A percentile compares a stretch with the other conserved stretches of the same genome.
Conservation (phyloP, 2,329 filamentous ascomycete genomes). For the Cladosporium austrohemisphaericum region DNA sequence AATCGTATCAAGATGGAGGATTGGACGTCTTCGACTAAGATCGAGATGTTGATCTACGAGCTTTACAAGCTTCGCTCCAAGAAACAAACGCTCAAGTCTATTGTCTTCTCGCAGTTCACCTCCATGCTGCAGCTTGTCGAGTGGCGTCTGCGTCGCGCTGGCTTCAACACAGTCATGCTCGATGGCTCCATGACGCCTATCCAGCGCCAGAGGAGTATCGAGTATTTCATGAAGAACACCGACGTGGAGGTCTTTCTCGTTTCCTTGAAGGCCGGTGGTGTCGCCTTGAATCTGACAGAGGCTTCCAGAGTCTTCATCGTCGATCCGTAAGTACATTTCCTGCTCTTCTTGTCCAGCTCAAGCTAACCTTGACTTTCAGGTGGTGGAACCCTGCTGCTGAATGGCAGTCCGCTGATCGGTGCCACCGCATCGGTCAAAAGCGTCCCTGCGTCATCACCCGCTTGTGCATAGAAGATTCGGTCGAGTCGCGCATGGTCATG, state of each 20-base stretch:
- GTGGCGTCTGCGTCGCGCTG: conserved; percentile 93
- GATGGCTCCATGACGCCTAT: conserved; percentile 96
- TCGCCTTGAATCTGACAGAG: conserved; percentile 91
- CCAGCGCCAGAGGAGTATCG: conserved; percentile 88
- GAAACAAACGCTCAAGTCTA: conserved; percentile 91
- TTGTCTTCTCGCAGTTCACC: conserved; percentile 96
- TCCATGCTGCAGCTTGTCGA: conserved; percentile 96
- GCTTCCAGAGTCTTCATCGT: conserved; percentile 93
- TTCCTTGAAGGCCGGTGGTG: conserved; percentile 91
- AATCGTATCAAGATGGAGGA: conserved; percentile 99
- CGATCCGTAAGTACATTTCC: conserved; percentile 68
- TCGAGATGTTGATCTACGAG: conserved; percentile 92
- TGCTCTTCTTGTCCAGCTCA: conserved; percentile 28
- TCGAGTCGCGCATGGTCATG: conserved; percentile 91
- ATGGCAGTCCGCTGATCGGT: conserved; percentile 88
- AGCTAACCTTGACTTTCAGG: conserved; percentile 42
- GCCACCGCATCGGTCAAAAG: conserved; percentile 89
- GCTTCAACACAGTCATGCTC: conserved; percentile 96
- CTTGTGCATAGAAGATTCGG: conserved; percentile 92
- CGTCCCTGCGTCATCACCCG: conserved; percentile 92
- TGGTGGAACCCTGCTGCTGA: conserved; percentile 99
- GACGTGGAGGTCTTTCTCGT: conserved; percentile 96
- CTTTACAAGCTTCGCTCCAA: conserved; percentile 87
- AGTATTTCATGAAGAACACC: conserved; percentile 93
- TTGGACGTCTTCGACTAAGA: conserved; percentile 97